Evolutionary conservation across 2,329 filamentous ascomycete species (phyloP).

Genomic region (Drechmeria coniospora): DNA sequence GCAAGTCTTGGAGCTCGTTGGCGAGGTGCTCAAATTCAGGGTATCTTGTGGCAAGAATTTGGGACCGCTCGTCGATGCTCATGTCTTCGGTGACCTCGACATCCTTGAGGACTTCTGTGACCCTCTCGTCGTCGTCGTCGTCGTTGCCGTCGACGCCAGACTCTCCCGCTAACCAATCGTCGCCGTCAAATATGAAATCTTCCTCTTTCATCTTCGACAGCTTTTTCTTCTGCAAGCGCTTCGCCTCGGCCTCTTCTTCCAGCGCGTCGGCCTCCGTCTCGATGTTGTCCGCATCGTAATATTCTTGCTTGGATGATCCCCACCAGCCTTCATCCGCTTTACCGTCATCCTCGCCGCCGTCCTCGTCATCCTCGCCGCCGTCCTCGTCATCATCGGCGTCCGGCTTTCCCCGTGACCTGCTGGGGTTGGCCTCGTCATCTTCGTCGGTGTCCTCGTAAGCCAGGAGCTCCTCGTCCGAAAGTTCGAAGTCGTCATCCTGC

Average conservation of each 20-base stretch:
- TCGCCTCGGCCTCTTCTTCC: constrained; percentile 84
- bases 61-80: constrained; percentile 55
- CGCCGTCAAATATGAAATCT: constrained; percentile 86
- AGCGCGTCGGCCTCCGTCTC: constrained; percentile 55
- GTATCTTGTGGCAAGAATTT: constrained; percentile 65
- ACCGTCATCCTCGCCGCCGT: constrained; percentile 31
- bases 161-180: constrained; percentile 58
- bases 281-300: constrained; percentile 74
- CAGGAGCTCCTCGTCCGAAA: constrained; percentile 48
- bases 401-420: constrained; percentile 7
- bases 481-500: constrained; percentile 50
- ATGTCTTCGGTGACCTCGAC: constrained; percentile 69
- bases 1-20: constrained; percentile 62
- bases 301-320: constrained; percentile 78
- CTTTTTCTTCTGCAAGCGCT: constrained; percentile 79
- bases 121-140: constrained; percentile 40
- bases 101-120: constrained; percentile 77
- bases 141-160: constrained; percentile 33
- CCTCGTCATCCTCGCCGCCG: constrained; percentile 26
- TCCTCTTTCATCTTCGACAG: constrained; percentile 75
- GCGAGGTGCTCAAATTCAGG: constrained; percentile 83
- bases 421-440: constrained; percentile 28
- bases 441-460: constrained; percentile 29
- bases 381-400: constrained; percentile 23
- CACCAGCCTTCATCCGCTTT: constrained; percentile 57